phyloP scores from a whole-genome alignment of 2,329 filamentous ascomycete species.

The Tolypocladium inflatum region DNA sequence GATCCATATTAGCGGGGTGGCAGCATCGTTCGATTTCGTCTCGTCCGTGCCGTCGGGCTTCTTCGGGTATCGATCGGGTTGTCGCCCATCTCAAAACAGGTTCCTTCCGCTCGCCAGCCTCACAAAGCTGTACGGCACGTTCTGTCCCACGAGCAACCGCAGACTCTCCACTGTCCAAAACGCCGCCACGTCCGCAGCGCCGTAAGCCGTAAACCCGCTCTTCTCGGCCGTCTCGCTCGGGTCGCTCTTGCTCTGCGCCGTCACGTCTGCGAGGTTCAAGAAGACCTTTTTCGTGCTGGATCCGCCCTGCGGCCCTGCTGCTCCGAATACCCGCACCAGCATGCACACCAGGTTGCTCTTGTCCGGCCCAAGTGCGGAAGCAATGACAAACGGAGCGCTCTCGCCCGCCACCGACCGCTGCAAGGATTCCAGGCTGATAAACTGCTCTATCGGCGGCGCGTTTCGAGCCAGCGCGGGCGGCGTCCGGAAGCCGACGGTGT shows the following conservation, averaged over 20 bases:
- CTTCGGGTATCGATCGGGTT: no score
- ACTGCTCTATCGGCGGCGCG: slow-evolving; percentile 62
- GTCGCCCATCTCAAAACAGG: slow-evolving; percentile 27
- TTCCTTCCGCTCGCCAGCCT: slow-evolving; percentile 53
- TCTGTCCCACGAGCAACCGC: slow-evolving; percentile 70
- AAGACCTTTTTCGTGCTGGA: slow-evolving; percentile 58
- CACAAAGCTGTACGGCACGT: slow-evolving; percentile 82
- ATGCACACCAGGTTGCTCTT: slow-evolving; percentile 73
- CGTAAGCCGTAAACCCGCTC: slow-evolving; percentile 72
- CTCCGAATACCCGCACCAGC: slow-evolving; percentile 62
- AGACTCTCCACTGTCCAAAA: slow-evolving; percentile 80
- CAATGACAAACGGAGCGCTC: slow-evolving; percentile 65
- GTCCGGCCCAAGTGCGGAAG: slow-evolving; percentile 69
- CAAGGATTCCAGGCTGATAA: slow-evolving; percentile 62
- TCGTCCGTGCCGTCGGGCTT: neutral
- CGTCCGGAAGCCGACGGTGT: slow-evolving; percentile 73
- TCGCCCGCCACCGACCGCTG: slow-evolving; percentile 38
- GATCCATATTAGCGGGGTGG: no score
- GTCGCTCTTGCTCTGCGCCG: slow-evolving; percentile 47
- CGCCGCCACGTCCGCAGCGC: slow-evolving; percentile 68
- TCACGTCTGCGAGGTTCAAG: slow-evolving; percentile 62
- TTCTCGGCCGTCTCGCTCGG: slow-evolving; percentile 60
- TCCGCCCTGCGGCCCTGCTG: slow-evolving; percentile 18
- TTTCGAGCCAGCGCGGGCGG: slow-evolving; percentile 51
- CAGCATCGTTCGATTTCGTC: neutral